A percentile compares a stretch with the other conserved stretches of the same genome.
These are phyloP conservation scores for Xylariaceae sp. DNA, from an alignment of 2,329 filamentous ascomycete species.

Conservation along the genomic window DNA sequence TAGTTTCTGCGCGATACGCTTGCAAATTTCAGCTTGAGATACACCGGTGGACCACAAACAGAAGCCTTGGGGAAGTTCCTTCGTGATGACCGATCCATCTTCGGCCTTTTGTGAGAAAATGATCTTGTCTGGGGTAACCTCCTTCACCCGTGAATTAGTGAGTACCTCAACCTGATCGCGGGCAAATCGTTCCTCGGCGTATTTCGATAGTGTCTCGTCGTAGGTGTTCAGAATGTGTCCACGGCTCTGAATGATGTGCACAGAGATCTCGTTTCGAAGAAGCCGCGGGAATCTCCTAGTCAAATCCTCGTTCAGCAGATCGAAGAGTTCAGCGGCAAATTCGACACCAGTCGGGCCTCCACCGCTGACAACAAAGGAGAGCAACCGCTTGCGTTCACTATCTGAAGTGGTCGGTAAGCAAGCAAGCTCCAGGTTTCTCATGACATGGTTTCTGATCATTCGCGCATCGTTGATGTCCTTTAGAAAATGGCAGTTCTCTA, in stretches of 20 bases:
- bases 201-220: conserved; percentile 87
- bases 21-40: conserved; percentile 75
- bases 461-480: conserved; percentile 94
- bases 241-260: conserved; percentile 92
- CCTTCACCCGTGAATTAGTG: conserved; percentile 89
- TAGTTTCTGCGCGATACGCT: conserved; percentile 73
- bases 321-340: conserved; percentile 93
- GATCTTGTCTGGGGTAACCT: conserved; percentile 79
- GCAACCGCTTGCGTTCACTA: conserved; percentile 76
- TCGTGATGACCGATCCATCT: conserved; percentile 70
- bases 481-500: conserved; percentile 90
- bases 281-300: conserved; percentile 79
- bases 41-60: conserved; percentile 98
- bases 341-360: conserved; percentile 96
- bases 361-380: conserved; percentile 95
- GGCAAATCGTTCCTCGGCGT: conserved; percentile 85
- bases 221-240: conserved; percentile 97
- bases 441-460: conserved; percentile 79
- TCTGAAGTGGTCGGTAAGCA: conserved; percentile 91
- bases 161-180: conserved; percentile 89
- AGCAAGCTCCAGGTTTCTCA: conserved; percentile 84
- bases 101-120: conserved; percentile 80
- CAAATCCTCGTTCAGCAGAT: conserved; percentile 93
- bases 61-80: conserved; percentile 93
- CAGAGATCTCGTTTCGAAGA: conserved; percentile 94